Percentiles rank a stretch among this genome's conserved stretches.
Conservation (phyloP, 1,284 basidiomycete species). For the Austroboletus niveus region DNA sequence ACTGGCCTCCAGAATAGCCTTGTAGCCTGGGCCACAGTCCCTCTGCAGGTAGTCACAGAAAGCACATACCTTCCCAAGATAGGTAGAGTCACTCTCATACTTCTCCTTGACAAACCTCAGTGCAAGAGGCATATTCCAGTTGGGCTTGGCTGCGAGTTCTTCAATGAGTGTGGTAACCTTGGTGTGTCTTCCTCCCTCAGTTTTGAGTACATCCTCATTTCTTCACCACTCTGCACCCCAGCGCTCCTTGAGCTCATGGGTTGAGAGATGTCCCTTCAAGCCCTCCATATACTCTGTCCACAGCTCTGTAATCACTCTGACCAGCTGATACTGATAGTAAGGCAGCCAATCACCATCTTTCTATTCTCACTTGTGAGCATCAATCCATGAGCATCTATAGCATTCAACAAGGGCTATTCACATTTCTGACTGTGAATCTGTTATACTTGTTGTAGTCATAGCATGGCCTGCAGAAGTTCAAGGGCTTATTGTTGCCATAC, state of each 20-base stretch:
- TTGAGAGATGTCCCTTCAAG: no score
- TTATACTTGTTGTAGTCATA: no score
- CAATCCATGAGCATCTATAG: not conserved
- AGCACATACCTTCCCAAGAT: conserved; percentile 5
- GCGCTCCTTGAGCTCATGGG: no score
- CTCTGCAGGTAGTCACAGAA: conserved; percentile 17
- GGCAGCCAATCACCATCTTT: no score
- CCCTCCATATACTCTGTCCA: no score
- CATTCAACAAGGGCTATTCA: not conserved
- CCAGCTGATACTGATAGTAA: no score
- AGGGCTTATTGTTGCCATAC: no score
- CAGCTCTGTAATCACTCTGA: no score
- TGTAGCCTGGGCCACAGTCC: conserved; percentile 1
- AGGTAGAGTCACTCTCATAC: conserved; percentile 8
- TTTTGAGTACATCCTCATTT: conserved; percentile 5
- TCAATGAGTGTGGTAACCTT: conserved; percentile 11
- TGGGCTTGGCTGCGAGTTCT: conserved; percentile 9
- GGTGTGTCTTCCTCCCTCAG: conserved; percentile 7
- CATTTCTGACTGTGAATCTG: not conserved
- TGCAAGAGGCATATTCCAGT: conserved; percentile 14
- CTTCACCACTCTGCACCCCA: no score
- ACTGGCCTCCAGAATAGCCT: conserved; percentile 6
- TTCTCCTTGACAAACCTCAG: conserved; percentile 15
- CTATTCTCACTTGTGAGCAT: not conserved
- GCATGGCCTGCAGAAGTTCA: no score